These are phyloP conservation scores for Ophiocytium majus DNA, from an alignment of 352 stramenopile species.

Conservation along the genomic window DNA sequence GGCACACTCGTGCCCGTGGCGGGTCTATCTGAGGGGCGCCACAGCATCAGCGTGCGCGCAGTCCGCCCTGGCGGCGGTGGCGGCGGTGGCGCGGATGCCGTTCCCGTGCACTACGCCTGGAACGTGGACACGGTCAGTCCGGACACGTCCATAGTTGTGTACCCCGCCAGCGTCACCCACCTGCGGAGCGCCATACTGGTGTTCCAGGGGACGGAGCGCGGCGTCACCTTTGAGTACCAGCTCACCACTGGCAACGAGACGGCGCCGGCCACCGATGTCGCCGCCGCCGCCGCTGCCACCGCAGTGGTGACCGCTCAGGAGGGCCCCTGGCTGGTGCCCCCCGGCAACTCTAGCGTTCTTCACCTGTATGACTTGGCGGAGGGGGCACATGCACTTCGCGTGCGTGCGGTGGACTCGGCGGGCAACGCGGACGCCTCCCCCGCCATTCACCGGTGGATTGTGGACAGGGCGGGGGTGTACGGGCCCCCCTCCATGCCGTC, in stretches of 20 bases:
- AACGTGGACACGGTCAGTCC: constrained; percentile 38
- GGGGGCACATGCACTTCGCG: constrained; percentile 28
- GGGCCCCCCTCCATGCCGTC: constrained; percentile 43
- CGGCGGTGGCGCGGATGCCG: background rate
- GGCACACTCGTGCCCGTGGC: background rate
- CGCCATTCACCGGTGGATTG: constrained; percentile 45
- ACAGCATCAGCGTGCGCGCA: background rate
- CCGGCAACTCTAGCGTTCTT: constrained; percentile 31
- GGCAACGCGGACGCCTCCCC: constrained; percentile 44
- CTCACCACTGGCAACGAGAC: constrained; percentile 17
- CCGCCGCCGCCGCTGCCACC: background rate
- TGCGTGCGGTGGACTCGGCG: constrained; percentile 40
- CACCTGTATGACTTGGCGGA: constrained; percentile 38
- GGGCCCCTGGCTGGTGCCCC: background rate
- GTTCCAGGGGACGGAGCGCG: constrained; percentile 27
- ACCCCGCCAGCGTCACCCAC: constrained; percentile 40
- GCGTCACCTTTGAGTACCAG: constrained; percentile 37
- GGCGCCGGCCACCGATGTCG: background rate
- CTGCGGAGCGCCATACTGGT: constrained; percentile 38
- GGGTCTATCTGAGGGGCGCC: background rate
- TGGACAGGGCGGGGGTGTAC: constrained; percentile 43
- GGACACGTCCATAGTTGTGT: constrained; percentile 49
- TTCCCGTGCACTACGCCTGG: constrained; percentile 22
- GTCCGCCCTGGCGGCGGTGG: background rate
- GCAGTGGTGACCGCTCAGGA: background rate